phyloP scores from a whole-genome alignment of 441 rosid species.

The Viola pubescens region DNA sequence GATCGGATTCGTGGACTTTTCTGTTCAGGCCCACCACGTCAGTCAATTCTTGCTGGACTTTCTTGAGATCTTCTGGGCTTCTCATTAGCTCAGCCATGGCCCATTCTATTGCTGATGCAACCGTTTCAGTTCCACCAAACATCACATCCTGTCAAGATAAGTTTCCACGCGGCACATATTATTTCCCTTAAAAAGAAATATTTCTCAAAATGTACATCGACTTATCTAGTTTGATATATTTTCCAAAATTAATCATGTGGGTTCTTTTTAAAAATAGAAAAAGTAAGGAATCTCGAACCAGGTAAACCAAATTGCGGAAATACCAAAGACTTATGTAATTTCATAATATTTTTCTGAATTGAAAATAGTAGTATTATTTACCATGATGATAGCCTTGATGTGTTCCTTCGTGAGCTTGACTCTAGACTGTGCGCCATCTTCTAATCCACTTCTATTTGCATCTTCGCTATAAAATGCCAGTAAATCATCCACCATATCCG shows the following conservation, averaged over 20 bases:
- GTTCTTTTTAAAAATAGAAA: too few species aligned
- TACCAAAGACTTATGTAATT: too few species aligned
- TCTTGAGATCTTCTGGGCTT: slow-evolving; percentile 53
- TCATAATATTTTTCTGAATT: not conserved
- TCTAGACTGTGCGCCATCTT: slow-evolving; percentile 42
- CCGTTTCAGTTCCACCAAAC: slow-evolving; percentile 95
- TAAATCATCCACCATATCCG: slow-evolving; percentile 80
- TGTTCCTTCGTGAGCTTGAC: slow-evolving; percentile 56
- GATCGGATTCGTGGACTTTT: slow-evolving; percentile 58
- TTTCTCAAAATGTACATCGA: too few species aligned
- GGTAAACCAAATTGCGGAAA: too few species aligned
- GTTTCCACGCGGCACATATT: too few species aligned
- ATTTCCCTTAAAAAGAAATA: too few species aligned
- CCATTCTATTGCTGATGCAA: slow-evolving; percentile 90
- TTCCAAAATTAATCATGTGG: too few species aligned
- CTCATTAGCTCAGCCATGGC: slow-evolving; percentile 61
- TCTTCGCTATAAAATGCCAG: slow-evolving; percentile 58
- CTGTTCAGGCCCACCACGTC: slow-evolving; percentile 70
- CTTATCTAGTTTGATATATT: too few species aligned
- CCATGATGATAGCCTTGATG: slow-evolving; percentile 89
- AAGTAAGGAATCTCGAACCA: too few species aligned
- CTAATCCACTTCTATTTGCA: slow-evolving; percentile 28
- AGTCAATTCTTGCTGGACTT: slow-evolving; percentile 60
- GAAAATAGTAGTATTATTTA: slow-evolving; percentile 13
- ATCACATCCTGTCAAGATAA: slow-evolving; percentile 54